Evolutionary conservation across 192 early-diverging fungal genomes (phyloP).

Genomic region (Umbelopsis isabellina): DNA sequence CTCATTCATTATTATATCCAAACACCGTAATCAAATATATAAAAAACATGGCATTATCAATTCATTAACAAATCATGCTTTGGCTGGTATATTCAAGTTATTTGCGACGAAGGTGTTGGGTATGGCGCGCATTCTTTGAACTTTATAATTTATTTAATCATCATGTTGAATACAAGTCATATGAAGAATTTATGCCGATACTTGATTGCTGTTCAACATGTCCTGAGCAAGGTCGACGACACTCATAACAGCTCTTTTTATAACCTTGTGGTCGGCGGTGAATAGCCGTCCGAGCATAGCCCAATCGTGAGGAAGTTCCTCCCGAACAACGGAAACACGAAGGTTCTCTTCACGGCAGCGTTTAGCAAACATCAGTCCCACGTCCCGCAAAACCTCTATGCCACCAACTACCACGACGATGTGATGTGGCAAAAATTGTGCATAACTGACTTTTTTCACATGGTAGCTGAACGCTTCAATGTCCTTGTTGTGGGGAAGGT

Average conservation of each 20-base stretch:
- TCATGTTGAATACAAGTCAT: no score
- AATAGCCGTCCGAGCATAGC: constrained; percentile 13
- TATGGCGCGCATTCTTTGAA: no score
- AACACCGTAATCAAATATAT: no score
- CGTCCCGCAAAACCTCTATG: constrained; percentile 21
- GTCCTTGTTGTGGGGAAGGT: constrained; percentile 13
- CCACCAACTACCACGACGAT: constrained; percentile 11
- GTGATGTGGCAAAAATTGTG: not conserved
- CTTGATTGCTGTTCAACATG: not conserved
- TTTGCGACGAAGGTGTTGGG: no score
- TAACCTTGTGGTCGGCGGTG: not conserved
- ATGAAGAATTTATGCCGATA: not conserved
- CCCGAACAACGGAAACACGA: constrained; percentile 11
- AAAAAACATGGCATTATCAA: no score
- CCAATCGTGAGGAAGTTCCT: constrained; percentile 20
- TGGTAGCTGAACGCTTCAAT: not conserved
- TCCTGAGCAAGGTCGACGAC: constrained; percentile 10
- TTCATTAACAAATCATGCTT: no score
- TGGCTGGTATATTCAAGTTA: no score
- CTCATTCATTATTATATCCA: no score
- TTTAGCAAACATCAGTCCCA: constrained; percentile 18
- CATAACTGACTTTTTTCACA: not conserved
- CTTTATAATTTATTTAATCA: no score
- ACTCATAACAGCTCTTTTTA: constrained; percentile 8
- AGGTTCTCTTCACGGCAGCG: constrained; percentile 12